Evolutionary conservation across 2,329 filamentous ascomycete genomes (phyloP).

Genomic region (Pseudogymnoascus sp.): DNA sequence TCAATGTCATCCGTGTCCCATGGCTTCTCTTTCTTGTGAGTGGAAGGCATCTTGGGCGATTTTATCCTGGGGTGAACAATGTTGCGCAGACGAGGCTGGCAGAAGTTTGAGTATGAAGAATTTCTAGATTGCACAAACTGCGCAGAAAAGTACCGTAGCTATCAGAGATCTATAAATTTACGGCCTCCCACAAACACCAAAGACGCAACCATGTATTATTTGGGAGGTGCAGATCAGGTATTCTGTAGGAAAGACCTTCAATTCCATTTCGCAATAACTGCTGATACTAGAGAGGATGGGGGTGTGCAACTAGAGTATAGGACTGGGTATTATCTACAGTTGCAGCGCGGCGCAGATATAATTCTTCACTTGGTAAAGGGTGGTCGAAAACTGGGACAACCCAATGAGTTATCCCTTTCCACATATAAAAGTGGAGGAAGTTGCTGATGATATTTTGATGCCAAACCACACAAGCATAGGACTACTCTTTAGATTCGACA

Average conservation of each 20-base stretch:
- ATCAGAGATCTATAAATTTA: background rate
- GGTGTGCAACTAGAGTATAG: background rate
- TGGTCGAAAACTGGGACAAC: background rate
- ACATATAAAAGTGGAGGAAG: background rate
- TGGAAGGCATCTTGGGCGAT: conserved; percentile 63
- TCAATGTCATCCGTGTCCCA: conserved; percentile 97
- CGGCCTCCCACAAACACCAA: background rate
- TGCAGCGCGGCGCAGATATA: background rate
- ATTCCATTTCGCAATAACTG: background rate
- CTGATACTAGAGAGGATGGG: background rate
- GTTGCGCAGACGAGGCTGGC: conserved; percentile 7
- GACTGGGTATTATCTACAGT: background rate
- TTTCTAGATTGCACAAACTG: conserved; percentile 6
- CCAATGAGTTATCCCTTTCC: background rate
- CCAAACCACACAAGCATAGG: background rate
- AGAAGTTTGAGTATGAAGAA: conserved; percentile 9
- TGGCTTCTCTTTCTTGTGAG: conserved; percentile 80
- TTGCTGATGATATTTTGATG: background rate
- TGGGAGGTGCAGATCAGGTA: background rate
- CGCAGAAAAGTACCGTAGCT: background rate
- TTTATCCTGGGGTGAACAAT: background rate
- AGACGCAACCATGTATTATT: background rate
- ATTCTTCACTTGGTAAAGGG: background rate
- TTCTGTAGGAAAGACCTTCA: background rate
- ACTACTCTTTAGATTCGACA: background rate